Evolutionary conservation across 2,329 filamentous ascomycete species (phyloP).

Genomic region (Xylaria polymorpha): DNA sequence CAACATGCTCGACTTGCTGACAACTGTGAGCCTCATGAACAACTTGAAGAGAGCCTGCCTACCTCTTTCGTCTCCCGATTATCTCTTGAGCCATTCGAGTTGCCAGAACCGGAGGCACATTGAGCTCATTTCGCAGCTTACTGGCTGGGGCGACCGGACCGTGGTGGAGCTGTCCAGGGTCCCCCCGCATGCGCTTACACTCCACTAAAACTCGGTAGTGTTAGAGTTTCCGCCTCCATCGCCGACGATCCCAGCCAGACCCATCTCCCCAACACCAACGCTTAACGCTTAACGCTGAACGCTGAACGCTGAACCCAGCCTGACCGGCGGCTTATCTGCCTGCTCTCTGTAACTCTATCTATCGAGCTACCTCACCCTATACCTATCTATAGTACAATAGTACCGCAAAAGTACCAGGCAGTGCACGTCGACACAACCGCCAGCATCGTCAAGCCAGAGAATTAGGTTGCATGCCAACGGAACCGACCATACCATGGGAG

Average conservation of each 20-base stretch:
- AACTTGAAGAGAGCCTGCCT: background rate
- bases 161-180: conserved; percentile 34
- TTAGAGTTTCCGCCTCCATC: background rate
- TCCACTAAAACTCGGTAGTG: conserved; percentile 19
- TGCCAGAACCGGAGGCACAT: conserved; percentile 28
- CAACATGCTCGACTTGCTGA: background rate
- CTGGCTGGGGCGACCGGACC: conserved; percentile 42
- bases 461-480: background rate
- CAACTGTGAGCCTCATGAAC: background rate
- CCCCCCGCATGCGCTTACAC: conserved; percentile 18
- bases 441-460: background rate
- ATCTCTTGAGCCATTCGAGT: conserved; percentile 10
- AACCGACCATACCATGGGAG: conserved; percentile 67
- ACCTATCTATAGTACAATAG: background rate
- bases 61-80: background rate
- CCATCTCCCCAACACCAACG: background rate
- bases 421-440: background rate
- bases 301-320: background rate
- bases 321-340: conserved; percentile 2
- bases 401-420: background rate
- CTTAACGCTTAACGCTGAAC: background rate
- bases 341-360: background rate
- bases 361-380: background rate
- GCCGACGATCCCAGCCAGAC: background rate
- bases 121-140: conserved; percentile 16